Evolutionary conservation across 2,329 filamentous ascomycete species (phyloP).

Genomic region (Aspergillaceae sp.): DNA sequence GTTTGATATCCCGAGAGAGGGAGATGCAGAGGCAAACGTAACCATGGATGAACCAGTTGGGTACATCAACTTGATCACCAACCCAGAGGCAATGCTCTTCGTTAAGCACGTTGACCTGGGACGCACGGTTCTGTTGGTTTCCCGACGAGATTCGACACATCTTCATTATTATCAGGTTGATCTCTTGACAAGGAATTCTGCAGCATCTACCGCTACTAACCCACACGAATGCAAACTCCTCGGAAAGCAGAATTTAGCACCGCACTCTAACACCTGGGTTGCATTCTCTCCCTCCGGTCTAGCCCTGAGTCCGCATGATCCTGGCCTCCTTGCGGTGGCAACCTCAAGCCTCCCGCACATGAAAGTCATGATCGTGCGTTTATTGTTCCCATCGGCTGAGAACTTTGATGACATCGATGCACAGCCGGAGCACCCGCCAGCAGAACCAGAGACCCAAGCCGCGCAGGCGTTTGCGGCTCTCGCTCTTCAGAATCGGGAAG

Average conservation of each 20-base stretch:
- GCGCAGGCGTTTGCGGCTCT: conserved; percentile 45
- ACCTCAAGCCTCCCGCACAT: conserved; percentile 54
- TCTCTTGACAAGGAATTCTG: background rate
- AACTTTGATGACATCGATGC: conserved; percentile 9
- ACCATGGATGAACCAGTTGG: conserved; percentile 19
- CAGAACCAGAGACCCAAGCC: conserved; percentile 36
- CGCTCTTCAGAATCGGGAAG: conserved; percentile 47
- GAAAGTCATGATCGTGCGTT: conserved; percentile 52
- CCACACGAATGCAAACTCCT: conserved; percentile 32
- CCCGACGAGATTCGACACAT: conserved; percentile 50
- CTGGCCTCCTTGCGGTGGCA: conserved; percentile 49
- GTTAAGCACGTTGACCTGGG: conserved; percentile 41
- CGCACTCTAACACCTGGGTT: conserved; percentile 56
- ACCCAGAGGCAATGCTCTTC: conserved; percentile 51
- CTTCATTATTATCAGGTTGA: conserved; percentile 46
- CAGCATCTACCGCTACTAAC: background rate
- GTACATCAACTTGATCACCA: conserved; percentile 34
- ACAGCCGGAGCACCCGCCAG: conserved; percentile 4
- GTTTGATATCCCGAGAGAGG: conserved; percentile 6
- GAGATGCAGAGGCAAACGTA: conserved; percentile 3
- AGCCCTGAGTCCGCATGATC: conserved; percentile 47
- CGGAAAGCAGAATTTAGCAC: conserved; percentile 53
- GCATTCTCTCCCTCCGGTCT: conserved; percentile 54
- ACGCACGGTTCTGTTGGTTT: conserved; percentile 44
- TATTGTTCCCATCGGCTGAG: conserved; percentile 42